Evolutionary conservation across 352 stramenopile species (phyloP), one percentile per base, ranked within the genome.

Genomic region (Plasmopara halstedii): DNA sequence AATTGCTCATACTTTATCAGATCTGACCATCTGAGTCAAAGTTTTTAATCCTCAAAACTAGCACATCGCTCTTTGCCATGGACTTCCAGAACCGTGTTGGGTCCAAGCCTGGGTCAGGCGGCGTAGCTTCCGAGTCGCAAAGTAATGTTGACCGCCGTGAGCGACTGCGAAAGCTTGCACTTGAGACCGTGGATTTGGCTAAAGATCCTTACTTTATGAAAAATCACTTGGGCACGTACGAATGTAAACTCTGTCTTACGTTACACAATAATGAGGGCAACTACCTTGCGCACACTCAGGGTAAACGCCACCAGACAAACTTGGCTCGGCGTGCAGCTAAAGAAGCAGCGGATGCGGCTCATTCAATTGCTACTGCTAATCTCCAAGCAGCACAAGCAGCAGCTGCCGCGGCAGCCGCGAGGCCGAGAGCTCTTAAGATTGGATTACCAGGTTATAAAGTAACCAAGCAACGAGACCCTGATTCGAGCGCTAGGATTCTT

Each of bases 171-270:
- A 96, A 98, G 68, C 70, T 99, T 27, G 97, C 96, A n/a, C 79
- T 99, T 44, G 97, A 99, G 82, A 98, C 92, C 4, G 89, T 99
- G 47, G 96, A 99, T 69, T 72, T 99, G 25, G 95, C 93, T 21
- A 99, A 99, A 57, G 95, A 99, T 61, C 97, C 97, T 34, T 99
- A 99, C 71, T 96, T 99, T 37, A 97, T 99, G 85, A 89, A 96
- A 51, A 99, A 99, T 71, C 95, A 99, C 69, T 67, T 99, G 33
- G 97, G 97, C 47, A 97, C 88, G 7, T 99, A 98, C 65, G 96
- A 99, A 76, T 99, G 97, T 57, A 98, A 98, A 67, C 67, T 99
- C 5, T 99, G 97, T 70, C 79, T 99, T 29, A 99, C 97, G 20
- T 64, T 99, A 41, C 97, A 99, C 78, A 98, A 96, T 52, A 99